Base-by-base conservation (phyloP, 306 rosid genomes). In the Urtica urens region DNA sequence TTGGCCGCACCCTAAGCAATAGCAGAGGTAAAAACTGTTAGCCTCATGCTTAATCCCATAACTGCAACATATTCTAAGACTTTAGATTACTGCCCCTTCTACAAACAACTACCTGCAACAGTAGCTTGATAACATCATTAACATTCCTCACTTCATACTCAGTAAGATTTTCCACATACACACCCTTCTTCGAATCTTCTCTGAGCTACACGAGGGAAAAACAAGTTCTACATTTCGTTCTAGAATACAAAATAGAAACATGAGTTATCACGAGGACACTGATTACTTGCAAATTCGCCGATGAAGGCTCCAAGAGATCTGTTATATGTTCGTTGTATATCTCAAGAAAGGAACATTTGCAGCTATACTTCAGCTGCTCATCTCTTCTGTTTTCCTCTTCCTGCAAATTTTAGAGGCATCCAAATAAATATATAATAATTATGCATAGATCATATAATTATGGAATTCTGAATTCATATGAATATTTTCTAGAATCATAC, bases 131-230 rank as follows among this genome's bases (percentile, higher is more conserved):
- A 38, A 90, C 87, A 71, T 81, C 97, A 66, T 73, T 57, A 46
- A 84, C 86, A 47, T 83, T 73, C 59, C 45, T 66, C 74, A 81
- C 97, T 17, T 52, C 46, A 48, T 72, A 68, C 72, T 90, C 95
- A 24, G 90, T 74, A 21, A 90, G 95, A 68, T 79, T 84, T 52
- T 90, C 95, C 26, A 84, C 97, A 10, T 90, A 74, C 37, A 90
- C 84, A 62, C 97, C 97, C 79, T 90, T 84, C 84, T 90, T 90
- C 86, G 67, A 38, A 72, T 90, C 97, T 74, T 90, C 97, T 73
- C 97, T 81, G 62, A 90, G 86, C 97, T 88, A 72, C 62, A 72
- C 55, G 46, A 26, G 27, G 59, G n/a, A n/a, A n/a, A 72, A 53
- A 10, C 21, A 33, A 20, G 38, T n/a, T 20, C 35, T 26, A 51